Conservation (phyloP, 2,329 filamentous ascomycete genomes). For the Fragosphaeria purpurea region DNA sequence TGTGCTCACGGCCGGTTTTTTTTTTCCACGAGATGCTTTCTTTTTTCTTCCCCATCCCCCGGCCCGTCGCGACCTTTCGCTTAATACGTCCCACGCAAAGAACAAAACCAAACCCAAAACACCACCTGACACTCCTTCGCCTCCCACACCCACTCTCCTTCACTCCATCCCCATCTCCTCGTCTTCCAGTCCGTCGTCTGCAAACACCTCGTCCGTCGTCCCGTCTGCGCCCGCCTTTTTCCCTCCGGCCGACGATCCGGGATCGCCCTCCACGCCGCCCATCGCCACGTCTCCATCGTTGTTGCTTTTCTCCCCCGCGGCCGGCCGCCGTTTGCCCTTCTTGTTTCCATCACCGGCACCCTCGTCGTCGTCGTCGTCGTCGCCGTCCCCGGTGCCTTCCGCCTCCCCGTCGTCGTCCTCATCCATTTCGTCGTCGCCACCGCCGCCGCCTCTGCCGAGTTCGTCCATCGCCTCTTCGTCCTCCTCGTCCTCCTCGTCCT, state of each 20-base stretch:
- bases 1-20: no score
- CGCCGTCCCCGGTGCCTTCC: neutral
- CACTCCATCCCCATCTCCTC: constrained; percentile 27
- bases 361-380: constrained; percentile 21
- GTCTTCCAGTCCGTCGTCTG: constrained; percentile 22
- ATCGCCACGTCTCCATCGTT: constrained; percentile 18
- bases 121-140: no score
- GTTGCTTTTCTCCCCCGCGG: no score
- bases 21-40: no score
- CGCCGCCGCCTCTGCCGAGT: neutral
- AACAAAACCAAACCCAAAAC: no score
- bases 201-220: constrained; percentile 38
- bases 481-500: constrained; percentile 34
- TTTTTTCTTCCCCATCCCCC: no score
- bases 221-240: constrained; percentile 43
- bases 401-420: constrained; percentile 27
- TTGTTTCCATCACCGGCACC: constrained; percentile 24
- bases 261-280: constrained; percentile 33
- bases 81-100: no score
- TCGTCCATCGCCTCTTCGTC: constrained; percentile 35
- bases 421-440: constrained; percentile 15
- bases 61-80: no score
- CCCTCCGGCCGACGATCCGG: no score
- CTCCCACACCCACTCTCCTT: no score
- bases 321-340: neutral